Base-by-base conservation (phyloP, 306 rosid species). In the Prunus davidiana region DNA sequence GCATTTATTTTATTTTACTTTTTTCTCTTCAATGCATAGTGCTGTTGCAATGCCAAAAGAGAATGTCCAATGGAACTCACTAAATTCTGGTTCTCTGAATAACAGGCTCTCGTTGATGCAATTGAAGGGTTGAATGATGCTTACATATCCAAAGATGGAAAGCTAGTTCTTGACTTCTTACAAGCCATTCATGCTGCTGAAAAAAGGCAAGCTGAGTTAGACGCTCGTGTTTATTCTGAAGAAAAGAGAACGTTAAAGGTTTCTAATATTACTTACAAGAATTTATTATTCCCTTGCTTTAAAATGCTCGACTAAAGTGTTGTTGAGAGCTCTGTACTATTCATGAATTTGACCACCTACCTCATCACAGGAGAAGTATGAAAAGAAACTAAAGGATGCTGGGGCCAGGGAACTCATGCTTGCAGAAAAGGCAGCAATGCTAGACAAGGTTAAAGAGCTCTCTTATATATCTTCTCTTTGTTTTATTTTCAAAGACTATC, bases 151-250 rank as follows among this genome's bases (percentile, higher is more conserved):
- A 87, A 92, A 85, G 96, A 92, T 89, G 97, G 97, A 64, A 90
- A 88, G 49, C 80, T 95, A 84, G 86, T 92, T 73, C 72, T 90
- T 74, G 97, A 90, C 84, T 95, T 95, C 84, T 76, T 95, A 79
- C 86, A 90, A 89, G 87, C 97, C 79, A 89, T 95, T 86, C 99
- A 95, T 84, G 84, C 96, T 75, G 97, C 96, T 14, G 97, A 92
- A 83, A 78, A 80, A 76, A 89, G 93, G 82, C 97, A 95, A 82
- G 97, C 97, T 72, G 92, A 88, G 64, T 79, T 90, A 79, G 99
- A 95, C 81, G 89, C 92, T 46, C 83, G 5, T 73, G 87, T 73
- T 84, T 89, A 84, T 79, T 67, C 81, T 25, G 97, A 89, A 75
- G 96, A 95, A 86, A 95, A 86, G 87, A 92, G 88, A 76, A 72